A percentile compares a stretch with the other conserved stretches of the same genome.
Conservation (phyloP, 129 eudicot genomes). For the Glebionis coronaria region DNA sequence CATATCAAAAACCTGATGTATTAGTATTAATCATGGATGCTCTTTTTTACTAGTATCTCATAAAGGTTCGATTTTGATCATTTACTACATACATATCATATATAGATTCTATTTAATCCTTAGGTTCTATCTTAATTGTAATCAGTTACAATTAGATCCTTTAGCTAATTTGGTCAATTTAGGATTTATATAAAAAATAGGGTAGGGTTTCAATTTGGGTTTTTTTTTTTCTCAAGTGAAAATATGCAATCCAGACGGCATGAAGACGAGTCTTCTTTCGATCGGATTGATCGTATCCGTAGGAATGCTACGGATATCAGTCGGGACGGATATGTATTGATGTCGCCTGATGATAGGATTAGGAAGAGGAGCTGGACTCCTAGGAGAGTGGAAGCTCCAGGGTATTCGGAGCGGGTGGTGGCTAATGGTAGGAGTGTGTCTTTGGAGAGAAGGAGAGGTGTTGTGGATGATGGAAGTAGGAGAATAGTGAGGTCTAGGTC, state of each 20-base stretch:
- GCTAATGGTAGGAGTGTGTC: constrained; percentile 32
- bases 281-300: constrained; percentile 12
- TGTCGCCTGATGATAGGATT: constrained; percentile 30
- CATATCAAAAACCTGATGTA: too few species aligned
- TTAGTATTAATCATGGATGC: too few species aligned
- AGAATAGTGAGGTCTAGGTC: constrained; percentile 32
- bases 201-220: constrained; percentile 27
- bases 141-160: background rate
- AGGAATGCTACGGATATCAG: constrained; percentile 24
- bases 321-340: constrained; percentile 23
- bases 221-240: constrained; percentile 20
- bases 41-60: too few species aligned
- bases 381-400: constrained; percentile 21
- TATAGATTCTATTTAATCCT: constrained; percentile 3
- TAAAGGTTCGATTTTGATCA: constrained; percentile 21
- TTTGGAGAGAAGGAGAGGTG: constrained; percentile 33
- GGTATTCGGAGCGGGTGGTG: constrained; percentile 13
- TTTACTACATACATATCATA: background rate
- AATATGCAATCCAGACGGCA: constrained; percentile 45
- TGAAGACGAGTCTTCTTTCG: constrained; percentile 27
- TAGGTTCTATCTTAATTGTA: constrained; percentile 10
- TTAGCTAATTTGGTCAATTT: constrained; percentile 25
- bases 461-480: constrained; percentile 27
- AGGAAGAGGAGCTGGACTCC: constrained; percentile 39
- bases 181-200: background rate